phyloP scores from a whole-genome alignment of 768 basidiomycete genomes.

The Pleurotus tuoliensis region DNA sequence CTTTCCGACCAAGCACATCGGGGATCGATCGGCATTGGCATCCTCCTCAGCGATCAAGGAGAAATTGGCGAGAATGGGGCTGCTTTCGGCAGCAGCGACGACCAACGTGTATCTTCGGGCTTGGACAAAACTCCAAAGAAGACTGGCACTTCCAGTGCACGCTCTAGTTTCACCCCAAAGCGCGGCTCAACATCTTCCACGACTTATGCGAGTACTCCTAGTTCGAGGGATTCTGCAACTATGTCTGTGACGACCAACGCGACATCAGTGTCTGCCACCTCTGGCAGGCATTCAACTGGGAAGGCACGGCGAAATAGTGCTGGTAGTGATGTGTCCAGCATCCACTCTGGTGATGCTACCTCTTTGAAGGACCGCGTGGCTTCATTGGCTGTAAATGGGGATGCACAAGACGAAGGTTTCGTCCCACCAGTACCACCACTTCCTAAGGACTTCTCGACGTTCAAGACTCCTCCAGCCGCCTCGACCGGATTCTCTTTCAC shows the following conservation, averaged over 20 bases:
- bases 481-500: slow-evolving; percentile 54
- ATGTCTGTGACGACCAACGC: slow-evolving; percentile 74
- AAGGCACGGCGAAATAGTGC: slow-evolving; percentile 78
- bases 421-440: slow-evolving; percentile 95
- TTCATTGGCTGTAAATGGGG: slow-evolving; percentile 54
- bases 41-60: slow-evolving; percentile 34
- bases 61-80: slow-evolving; percentile 36
- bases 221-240: slow-evolving; percentile 84
- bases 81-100: slow-evolving; percentile 53
- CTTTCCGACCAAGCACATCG: slow-evolving; percentile 31
- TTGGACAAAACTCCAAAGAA: slow-evolving; percentile 72
- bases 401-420: slow-evolving; percentile 52
- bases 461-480: slow-evolving; percentile 64
- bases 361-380: slow-evolving; percentile 67
- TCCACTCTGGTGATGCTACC: slow-evolving; percentile 64
- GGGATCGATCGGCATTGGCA: slow-evolving; percentile 28
- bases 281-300: slow-evolving; percentile 67
- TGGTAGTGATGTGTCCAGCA: slow-evolving; percentile 79
- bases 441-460: slow-evolving; percentile 83
- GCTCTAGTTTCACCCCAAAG: slow-evolving; percentile 79
- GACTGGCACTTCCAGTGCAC: slow-evolving; percentile 46
- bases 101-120: slow-evolving; percentile 39
- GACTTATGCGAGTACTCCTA: slow-evolving; percentile 76
- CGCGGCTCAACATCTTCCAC: slow-evolving; percentile 89
- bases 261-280: slow-evolving; percentile 70